Evolutionary conservation across 2,329 filamentous ascomycete genomes (phyloP).

Genomic region (Talaromyces sp.): DNA sequence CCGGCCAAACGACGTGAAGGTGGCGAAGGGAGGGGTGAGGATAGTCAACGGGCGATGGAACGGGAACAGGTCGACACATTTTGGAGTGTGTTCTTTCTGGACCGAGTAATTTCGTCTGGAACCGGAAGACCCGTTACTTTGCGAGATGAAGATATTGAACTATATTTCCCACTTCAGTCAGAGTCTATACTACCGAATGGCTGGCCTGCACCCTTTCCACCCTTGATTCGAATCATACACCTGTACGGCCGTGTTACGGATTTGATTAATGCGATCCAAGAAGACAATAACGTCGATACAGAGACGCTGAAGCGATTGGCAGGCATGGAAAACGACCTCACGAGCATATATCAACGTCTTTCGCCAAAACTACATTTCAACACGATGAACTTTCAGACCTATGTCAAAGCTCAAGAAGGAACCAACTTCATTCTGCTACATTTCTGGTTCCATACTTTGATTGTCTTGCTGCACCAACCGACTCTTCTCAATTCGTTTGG

Average conservation of each 20-base stretch:
- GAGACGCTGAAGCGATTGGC: slow-evolving; percentile 70
- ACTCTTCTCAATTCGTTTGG: slow-evolving; percentile 76
- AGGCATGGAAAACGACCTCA: slow-evolving; percentile 78
- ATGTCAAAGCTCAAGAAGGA: slow-evolving; percentile 74
- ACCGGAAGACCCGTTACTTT: slow-evolving; percentile 81
- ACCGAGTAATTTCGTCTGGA: slow-evolving; percentile 81
- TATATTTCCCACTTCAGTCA: slow-evolving; percentile 62
- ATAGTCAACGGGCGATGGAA: slow-evolving; percentile 58
- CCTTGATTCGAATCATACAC: slow-evolving; percentile 78
- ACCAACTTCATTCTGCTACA: slow-evolving; percentile 84
- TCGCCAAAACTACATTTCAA: slow-evolving; percentile 77
- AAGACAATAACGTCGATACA: slow-evolving; percentile 68
- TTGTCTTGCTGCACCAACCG: slow-evolving; percentile 80
- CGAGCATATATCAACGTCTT: slow-evolving; percentile 68
- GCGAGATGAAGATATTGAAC: slow-evolving; percentile 78
- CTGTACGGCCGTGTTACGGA: slow-evolving; percentile 82
- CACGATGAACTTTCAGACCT: slow-evolving; percentile 79
- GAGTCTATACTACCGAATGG: slow-evolving; percentile 55
- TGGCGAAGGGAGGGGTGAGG: slow-evolving; percentile 18
- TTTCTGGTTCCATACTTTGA: slow-evolving; percentile 84
- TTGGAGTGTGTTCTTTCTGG: slow-evolving; percentile 85
- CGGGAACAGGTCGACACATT: slow-evolving; percentile 83
- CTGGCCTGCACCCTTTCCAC: slow-evolving; percentile 76
- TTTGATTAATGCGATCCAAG: slow-evolving; percentile 71
- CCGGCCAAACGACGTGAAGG: slow-evolving; percentile 18